phyloP scores from a whole-genome alignment of 2,329 filamentous ascomycete genomes.

The Neofusicoccum laricinum region DNA sequence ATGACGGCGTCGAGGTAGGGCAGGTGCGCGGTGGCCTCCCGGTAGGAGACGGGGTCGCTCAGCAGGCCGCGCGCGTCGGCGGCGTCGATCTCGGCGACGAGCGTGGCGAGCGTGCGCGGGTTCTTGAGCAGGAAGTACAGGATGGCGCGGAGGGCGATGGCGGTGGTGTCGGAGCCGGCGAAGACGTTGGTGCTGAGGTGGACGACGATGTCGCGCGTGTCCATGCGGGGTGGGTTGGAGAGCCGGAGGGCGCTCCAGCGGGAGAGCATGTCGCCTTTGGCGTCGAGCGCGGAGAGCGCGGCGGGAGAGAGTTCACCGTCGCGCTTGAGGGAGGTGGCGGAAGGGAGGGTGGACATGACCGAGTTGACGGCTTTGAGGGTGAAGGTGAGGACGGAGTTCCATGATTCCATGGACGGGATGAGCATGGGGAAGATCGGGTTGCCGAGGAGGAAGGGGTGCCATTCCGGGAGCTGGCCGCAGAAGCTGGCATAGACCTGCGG shows the following conservation, averaged over 20 bases:
- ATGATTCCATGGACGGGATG: slow-evolving; percentile 34
- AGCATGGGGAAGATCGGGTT: slow-evolving; percentile 30
- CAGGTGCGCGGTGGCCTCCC: slow-evolving; percentile 24
- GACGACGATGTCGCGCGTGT: slow-evolving; percentile 34
- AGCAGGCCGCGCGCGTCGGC: slow-evolving; percentile 21
- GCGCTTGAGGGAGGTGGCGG: slow-evolving; percentile 27
- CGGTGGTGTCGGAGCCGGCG: slow-evolving; percentile 38
- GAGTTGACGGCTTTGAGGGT: slow-evolving; percentile 34
- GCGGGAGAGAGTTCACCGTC: slow-evolving; percentile 32
- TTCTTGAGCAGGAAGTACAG: slow-evolving; percentile 30
- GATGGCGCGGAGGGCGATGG: slow-evolving; percentile 32
- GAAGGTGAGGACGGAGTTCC: slow-evolving; percentile 33
- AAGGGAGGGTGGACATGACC: slow-evolving; percentile 27
- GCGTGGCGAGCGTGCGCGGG: slow-evolving; percentile 22
- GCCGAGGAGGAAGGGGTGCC: slow-evolving; percentile 26
- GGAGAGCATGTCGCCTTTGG: slow-evolving; percentile 36
- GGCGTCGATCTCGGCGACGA: slow-evolving; percentile 25
- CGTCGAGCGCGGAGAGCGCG: slow-evolving; percentile 25
- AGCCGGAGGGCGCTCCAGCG: slow-evolving; percentile 32
- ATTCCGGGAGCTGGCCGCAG: slow-evolving; percentile 29
- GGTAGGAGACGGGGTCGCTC: slow-evolving; percentile 23
- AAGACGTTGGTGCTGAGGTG: slow-evolving; percentile 33
- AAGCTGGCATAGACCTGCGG: slow-evolving; percentile 25
- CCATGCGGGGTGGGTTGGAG: slow-evolving; percentile 31
- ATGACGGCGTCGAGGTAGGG: slow-evolving; percentile 48